phyloP scores from a whole-genome alignment of 1,284 basidiomycete genomes.

The Moesziomyces sp. region DNA sequence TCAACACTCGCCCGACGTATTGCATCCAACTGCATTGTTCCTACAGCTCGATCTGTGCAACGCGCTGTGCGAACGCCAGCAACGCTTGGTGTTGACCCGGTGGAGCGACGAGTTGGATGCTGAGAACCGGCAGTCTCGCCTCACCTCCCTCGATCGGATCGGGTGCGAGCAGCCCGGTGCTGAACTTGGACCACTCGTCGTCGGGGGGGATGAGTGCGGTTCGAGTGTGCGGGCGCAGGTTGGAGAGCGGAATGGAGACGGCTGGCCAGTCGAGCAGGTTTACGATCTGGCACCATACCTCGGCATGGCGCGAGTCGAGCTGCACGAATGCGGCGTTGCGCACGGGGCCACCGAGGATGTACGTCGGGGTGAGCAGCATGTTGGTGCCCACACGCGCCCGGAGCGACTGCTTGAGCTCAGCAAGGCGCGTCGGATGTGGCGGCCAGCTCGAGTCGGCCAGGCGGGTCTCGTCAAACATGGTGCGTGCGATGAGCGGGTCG shows the following conservation, averaged over 20 bases:
- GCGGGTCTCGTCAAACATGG: constrained; percentile 36
- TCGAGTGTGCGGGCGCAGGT: neutral
- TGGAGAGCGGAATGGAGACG: constrained; percentile 17
- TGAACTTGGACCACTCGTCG: constrained; percentile 6
- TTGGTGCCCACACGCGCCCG: neutral
- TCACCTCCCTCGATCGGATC: constrained; percentile 7
- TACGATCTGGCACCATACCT: constrained; percentile 41
- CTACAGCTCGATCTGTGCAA: constrained; percentile 1
- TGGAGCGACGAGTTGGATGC: constrained; percentile 26
- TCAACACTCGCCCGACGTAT: constrained; percentile 14
- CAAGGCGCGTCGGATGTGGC: constrained; percentile 2
- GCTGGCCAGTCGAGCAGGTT: constrained; percentile 43
- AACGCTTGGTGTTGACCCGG: constrained; percentile 19
- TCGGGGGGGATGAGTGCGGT: constrained; percentile 1
- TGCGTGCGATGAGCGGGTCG: constrained; percentile 32
- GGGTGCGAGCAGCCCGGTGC: neutral
- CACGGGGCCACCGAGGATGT: constrained; percentile 21
- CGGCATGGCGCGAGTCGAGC: constrained; percentile 18
- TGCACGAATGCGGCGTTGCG: constrained; percentile 4
- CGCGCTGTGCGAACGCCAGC: constrained; percentile 17
- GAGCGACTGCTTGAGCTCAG: constrained; percentile 4
- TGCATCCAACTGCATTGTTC: constrained; percentile 38
- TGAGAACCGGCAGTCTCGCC: constrained; percentile 9
- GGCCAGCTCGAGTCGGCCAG: constrained; percentile 13
- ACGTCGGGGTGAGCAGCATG: constrained; percentile 36